A percentile compares a stretch with the other conserved stretches of the same genome.
Evolutionary conservation across 2,329 filamentous ascomycete species (phyloP).

Genomic region (Aspergillus ochraceus): DNA sequence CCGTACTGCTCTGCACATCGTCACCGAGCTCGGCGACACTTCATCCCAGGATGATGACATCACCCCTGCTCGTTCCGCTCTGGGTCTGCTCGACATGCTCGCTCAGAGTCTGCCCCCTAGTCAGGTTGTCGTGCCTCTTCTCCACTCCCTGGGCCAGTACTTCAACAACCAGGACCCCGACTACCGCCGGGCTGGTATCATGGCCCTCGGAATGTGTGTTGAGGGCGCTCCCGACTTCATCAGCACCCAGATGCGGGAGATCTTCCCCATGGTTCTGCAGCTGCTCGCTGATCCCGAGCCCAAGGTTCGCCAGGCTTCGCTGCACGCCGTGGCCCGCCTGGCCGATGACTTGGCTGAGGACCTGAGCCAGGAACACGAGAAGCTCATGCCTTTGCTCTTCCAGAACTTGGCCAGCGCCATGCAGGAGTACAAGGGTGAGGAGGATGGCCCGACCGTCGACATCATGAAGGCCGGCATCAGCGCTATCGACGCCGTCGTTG

Average conservation of each 20-base stretch:
- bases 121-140: constrained; percentile 88
- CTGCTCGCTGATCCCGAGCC: constrained; percentile 81
- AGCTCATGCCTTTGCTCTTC: constrained; percentile 78
- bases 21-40: constrained; percentile 76
- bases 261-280: constrained; percentile 80
- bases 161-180: constrained; percentile 72
- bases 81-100: constrained; percentile 85
- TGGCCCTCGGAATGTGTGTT: constrained; percentile 89
- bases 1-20: constrained; percentile 81
- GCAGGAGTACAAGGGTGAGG: constrained; percentile 62
- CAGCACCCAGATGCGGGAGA: constrained; percentile 81
- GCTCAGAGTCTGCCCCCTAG: constrained; percentile 85
- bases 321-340: constrained; percentile 84
- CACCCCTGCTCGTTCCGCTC: constrained; percentile 79
- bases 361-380: constrained; percentile 79
- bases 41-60: constrained; percentile 76
- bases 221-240: constrained; percentile 98
- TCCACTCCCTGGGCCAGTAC: constrained; percentile 82
- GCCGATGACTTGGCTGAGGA: constrained; percentile 93
- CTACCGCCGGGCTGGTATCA: constrained; percentile 84
- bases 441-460: constrained; percentile 73
- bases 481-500: constrained; percentile 87
- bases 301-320: constrained; percentile 80
- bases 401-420: constrained; percentile 85
- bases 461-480: constrained; percentile 89